Base-by-base conservation (phyloP, 2,329 filamentous ascomycete genomes). In the Scopulariopsis brevicaulis region DNA sequence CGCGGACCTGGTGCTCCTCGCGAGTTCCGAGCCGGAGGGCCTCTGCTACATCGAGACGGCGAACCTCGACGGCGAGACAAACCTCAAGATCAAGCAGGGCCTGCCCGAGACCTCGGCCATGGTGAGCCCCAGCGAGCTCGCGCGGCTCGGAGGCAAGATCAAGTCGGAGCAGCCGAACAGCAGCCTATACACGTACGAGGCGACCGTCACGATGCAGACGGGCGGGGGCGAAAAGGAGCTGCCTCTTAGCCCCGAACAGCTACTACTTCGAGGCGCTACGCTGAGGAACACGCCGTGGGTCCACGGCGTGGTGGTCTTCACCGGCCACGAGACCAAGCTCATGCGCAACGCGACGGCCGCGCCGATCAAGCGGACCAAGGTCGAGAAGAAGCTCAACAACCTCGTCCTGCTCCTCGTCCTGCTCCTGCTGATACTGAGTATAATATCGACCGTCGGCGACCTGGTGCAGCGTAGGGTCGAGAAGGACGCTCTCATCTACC, bases 41-140 rank as follows among this genome's bases (percentile, higher is more conserved):
- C 76, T 99, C 59, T 99, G 94, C 73, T 99, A 99, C 70, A 97
- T 99, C 68, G 94, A 99, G 74, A 99, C 94, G 1, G 93, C 94
- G 25, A 99, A 99, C 69, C 77, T 99, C 59, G 94, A 99, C 66
- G 94, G 94, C 64, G 94, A 99, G 73, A 99, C 94, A 22, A 99
- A 99, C 69, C 76, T 99, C 64, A 99, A 99, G 74, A 96, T 99
- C 75, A 99, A 99, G 75, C 94, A 99, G 74, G 93, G 86, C 1
- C 85, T 96, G 57, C 93, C 94, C 0, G 94, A 99, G 75, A 99
- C 94, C 0, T 85, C 88, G 15, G 80, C 87, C 60, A 79, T 96
- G 68, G 91, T 99, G 60, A 96, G 90, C 67, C 84, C 91, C 20
- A 85, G 82, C 62, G 93, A 97, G 65, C 77, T 99, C 61, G 90